These are phyloP conservation scores for Senna siamea DNA, from an alignment of 306 rosid species.

Conservation along the genomic window DNA sequence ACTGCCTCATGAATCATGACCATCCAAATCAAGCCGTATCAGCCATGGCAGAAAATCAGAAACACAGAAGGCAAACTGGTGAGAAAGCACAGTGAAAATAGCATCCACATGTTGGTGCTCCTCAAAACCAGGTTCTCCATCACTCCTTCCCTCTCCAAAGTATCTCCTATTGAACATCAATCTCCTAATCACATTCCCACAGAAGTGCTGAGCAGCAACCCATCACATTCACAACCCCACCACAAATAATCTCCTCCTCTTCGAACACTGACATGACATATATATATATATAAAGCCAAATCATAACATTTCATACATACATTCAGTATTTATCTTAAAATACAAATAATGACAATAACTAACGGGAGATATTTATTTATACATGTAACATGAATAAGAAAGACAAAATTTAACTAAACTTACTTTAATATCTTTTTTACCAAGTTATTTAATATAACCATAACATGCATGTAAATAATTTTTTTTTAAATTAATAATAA, in stretches of 20 bases:
- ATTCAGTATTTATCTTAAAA: too few species aligned
- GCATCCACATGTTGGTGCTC: slow-evolving; percentile 40
- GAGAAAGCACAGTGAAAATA: neutral
- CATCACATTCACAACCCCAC: slow-evolving; percentile 23
- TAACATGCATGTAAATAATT: too few species aligned
- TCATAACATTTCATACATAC: too few species aligned
- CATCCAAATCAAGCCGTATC: slow-evolving; percentile 38
- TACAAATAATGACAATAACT: too few species aligned
- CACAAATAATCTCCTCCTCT: neutral
- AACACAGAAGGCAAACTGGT: slow-evolving; percentile 38
- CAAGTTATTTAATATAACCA: too few species aligned
- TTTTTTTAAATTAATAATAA: too few species aligned
- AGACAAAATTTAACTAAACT: too few species aligned
- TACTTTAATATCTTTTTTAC: too few species aligned
- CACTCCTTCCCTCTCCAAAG: slow-evolving; percentile 35
- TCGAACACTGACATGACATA: too few species aligned
- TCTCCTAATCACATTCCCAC: slow-evolving; percentile 36
- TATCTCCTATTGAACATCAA: slow-evolving; percentile 44
- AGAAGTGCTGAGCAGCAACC: slow-evolving; percentile 16
- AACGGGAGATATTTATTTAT: too few species aligned
- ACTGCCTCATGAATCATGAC: slow-evolving; percentile 7
- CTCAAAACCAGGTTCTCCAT: slow-evolving; percentile 49
- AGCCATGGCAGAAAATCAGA: slow-evolving; percentile 45
- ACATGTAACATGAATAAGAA: too few species aligned
- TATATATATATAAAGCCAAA: too few species aligned